Conservation (phyloP, 805 yeast species). For the Starmerella stigmatis region DNA sequence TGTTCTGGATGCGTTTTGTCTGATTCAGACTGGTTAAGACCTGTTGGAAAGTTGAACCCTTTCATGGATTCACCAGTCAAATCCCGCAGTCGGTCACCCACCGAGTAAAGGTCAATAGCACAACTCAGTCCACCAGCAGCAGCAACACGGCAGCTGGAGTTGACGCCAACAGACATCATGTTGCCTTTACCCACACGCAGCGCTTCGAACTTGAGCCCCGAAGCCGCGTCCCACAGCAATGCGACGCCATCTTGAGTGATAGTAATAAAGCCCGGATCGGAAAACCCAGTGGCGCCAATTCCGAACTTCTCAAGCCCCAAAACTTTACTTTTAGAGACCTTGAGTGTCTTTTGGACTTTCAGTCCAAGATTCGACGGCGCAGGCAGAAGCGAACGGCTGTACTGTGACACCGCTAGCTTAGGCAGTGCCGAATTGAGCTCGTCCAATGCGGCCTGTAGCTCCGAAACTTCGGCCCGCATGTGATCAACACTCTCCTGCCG, state of each 20-base stretch:
- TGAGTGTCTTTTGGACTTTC: background rate
- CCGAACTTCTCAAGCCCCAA: conserved; percentile 1
- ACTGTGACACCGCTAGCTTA: background rate
- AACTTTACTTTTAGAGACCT: background rate
- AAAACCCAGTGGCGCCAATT: background rate
- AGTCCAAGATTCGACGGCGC: background rate
- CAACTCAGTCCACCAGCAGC: conserved; percentile 23
- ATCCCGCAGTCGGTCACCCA: conserved; percentile 14
- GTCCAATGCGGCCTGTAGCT: conserved; percentile 1
- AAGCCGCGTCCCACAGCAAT: conserved; percentile 18
- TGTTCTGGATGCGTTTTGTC: conserved; percentile 3
- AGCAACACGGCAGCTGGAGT: conserved; percentile 15
- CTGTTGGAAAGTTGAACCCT: conserved; percentile 2
- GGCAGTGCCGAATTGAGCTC: background rate
- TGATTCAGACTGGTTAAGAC: conserved; percentile 1
- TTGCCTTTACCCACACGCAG: conserved; percentile 17
- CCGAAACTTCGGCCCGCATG: conserved; percentile 3
- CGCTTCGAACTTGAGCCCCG: conserved; percentile 20
- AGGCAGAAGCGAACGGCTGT: background rate
- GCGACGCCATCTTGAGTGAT: conserved; percentile 18
- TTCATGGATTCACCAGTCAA: background rate
- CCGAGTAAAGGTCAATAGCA: conserved; percentile 19
- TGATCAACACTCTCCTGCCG: background rate
- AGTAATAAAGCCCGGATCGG: conserved; percentile 11
- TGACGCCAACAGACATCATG: conserved; percentile 13